Base-by-base conservation (phyloP, 2,329 filamentous ascomycete species). In the Diplodia scrobiculata region DNA sequence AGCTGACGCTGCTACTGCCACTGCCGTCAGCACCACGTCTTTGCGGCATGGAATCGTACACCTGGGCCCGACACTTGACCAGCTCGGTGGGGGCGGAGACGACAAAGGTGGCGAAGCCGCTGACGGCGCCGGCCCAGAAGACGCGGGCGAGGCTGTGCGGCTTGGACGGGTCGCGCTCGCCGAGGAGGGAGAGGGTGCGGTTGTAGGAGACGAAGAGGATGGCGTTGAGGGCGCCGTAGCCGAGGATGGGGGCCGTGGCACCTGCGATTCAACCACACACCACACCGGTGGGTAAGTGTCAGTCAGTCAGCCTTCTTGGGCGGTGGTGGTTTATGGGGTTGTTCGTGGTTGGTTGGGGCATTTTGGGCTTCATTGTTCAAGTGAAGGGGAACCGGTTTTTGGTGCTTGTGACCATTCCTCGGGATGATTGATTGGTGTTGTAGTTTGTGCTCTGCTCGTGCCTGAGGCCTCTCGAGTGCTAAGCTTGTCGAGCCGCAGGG, bases 171-270 rank as follows among this genome's bases (percentile, higher is more conserved):
- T 59, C 63, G 38, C 25, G 34, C 25, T 67, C 60, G 71, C 82
- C 82, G 29, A 97, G 80, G 17, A 87, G 77, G 25, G 82, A 81
- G 72, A 94, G 86, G n/a, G 88, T 89, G 67, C 91, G 89, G 76
- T 97, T 97, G 80, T 97, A 98, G 1, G 90, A 89, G 71, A 94
- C 87, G 78, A 97, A 97, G 21, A 97, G 87, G 17, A 97, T 81
- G 47, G 92, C 92, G 75, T 97, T 97, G 68, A 98, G 84, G 21
- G 91, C 92, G 69, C 94, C 94, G 78, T 97, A 97, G 70, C 91
- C 91, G 4, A 97, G 81, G 45, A 97, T 89, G 0, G 94, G 94
- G 41, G 92, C 92, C 27, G 93, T 90, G 11, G 90, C 87, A 69
- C 94, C 94, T 82, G 69, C 36, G 45, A 14, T 34, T 55, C 25